A percentile compares a stretch with the other conserved stretches of the same genome.
Conservation (phyloP, 2,329 filamentous ascomycete species). For the Penicillium nordicum region DNA sequence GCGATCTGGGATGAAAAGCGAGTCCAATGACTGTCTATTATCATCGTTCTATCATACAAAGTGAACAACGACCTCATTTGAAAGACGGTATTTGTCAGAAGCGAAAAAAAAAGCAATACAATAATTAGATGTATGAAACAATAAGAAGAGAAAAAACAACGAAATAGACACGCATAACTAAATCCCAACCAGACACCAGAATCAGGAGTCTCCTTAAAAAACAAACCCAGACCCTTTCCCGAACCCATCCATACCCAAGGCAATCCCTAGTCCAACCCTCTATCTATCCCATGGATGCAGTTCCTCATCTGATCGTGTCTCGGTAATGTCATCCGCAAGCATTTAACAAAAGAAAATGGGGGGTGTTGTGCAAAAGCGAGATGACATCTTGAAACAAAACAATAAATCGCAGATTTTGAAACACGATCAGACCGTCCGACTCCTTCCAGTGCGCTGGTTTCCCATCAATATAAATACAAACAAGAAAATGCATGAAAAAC, state of each 20-base stretch:
- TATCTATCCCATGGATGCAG: conserved; percentile 18
- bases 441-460: conserved; percentile 12
- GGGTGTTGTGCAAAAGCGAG: neutral
- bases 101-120: neutral
- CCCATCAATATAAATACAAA: conserved; percentile 14
- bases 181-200: conserved; percentile 23
- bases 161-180: conserved; percentile 12
- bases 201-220: conserved; percentile 15
- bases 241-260: conserved; percentile 7
- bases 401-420: conserved; percentile 6
- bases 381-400: conserved; percentile 17
- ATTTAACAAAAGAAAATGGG: conserved; percentile 18
- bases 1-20: too few species aligned
- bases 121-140: conserved; percentile 8
- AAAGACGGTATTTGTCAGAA: conserved; percentile 14
- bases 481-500: conserved; percentile 11
- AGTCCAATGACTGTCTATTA: neutral
- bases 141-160: conserved; percentile 12
- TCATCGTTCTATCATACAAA: neutral
- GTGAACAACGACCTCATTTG: neutral
- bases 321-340: conserved; percentile 25
- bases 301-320: conserved; percentile 29
- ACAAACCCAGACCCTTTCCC: conserved; percentile 10
- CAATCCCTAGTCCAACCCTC: conserved; percentile 4
- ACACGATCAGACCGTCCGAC: conserved; percentile 13